These are phyloP conservation scores for Chytriomyces sp. DNA, from an alignment of 192 early-diverging fungal species.

Conservation along the genomic window DNA sequence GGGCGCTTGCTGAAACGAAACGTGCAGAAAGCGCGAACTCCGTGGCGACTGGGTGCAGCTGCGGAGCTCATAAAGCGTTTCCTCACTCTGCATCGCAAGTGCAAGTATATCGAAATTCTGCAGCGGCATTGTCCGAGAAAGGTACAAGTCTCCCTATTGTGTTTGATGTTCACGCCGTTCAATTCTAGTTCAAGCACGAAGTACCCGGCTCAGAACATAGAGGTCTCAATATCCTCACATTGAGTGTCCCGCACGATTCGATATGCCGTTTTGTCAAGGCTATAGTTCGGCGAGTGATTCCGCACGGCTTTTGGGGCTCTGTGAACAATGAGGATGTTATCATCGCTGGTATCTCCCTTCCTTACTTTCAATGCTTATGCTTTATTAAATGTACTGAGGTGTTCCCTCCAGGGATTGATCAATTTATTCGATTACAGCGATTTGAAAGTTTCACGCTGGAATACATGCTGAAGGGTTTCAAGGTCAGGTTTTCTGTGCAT, in stretches of 20 bases:
- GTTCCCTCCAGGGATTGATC: constrained; percentile 47
- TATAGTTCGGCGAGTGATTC: constrained; percentile 52
- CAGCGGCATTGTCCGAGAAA: constrained; percentile 34
- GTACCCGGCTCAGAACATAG: background rate
- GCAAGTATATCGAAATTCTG: constrained; percentile 36
- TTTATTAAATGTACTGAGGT: background rate
- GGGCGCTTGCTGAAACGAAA: background rate
- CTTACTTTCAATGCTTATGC: background rate
- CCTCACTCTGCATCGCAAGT: constrained; percentile 22
- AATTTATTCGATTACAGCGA: constrained; percentile 57
- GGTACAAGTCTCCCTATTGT: background rate
- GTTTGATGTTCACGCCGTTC: background rate
- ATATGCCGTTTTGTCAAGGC: constrained; percentile 31
- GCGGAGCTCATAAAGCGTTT: constrained; percentile 22
- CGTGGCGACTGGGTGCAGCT: constrained; percentile 33
- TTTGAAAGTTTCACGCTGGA: constrained; percentile 65
- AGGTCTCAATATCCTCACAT: constrained; percentile 13
- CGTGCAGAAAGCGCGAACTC: background rate
- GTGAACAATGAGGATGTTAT: constrained; percentile 55
- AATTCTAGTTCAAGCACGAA: background rate
- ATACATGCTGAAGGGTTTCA: constrained; percentile 58
- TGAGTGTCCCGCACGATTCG: constrained; percentile 1
- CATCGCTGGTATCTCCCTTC: constrained; percentile 47
- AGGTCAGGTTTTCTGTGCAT: constrained; percentile 37
- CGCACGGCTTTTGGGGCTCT: constrained; percentile 64